A percentile compares a stretch with the other conserved stretches of the same genome.
Evolutionary conservation across 179 eudicot species (phyloP).

Genomic region (Beta macrorhiza): DNA sequence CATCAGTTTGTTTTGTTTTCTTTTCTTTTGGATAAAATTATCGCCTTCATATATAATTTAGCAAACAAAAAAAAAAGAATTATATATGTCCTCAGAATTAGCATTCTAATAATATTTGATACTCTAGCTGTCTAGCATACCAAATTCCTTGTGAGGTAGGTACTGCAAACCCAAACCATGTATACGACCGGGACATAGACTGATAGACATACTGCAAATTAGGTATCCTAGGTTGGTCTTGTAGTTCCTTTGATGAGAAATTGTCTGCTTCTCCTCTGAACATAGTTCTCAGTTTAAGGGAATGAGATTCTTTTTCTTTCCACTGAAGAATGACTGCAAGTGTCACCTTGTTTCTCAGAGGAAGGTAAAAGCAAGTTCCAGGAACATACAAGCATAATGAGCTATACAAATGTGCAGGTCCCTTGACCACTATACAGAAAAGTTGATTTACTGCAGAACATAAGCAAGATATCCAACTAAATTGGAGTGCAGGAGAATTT

Average conservation of each 20-base stretch:
- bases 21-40: not conserved
- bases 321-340: not conserved
- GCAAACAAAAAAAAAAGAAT: too few relatives aligned
- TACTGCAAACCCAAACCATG: not conserved
- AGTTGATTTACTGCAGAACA: not conserved
- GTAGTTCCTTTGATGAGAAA: not conserved
- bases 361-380: constrained; percentile 8
- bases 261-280: not conserved
- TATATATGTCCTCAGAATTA: too few relatives aligned
- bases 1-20: too few relatives aligned
- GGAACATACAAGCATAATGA: not conserved
- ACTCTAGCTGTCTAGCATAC: not conserved
- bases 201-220: not conserved
- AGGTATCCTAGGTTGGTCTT: not conserved
- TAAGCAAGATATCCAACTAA: not conserved
- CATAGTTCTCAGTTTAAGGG: not conserved
- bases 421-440: not conserved
- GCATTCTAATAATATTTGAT: not conserved
- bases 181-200: not conserved
- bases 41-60: too few relatives aligned
- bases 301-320: not conserved
- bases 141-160: not conserved
- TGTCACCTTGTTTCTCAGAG: not conserved
- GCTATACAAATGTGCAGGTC: too few relatives aligned
- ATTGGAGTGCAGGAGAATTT: constrained; percentile 13